phyloP scores from a whole-genome alignment of 2,329 filamentous ascomycete genomes.

The Nemania serpens region DNA sequence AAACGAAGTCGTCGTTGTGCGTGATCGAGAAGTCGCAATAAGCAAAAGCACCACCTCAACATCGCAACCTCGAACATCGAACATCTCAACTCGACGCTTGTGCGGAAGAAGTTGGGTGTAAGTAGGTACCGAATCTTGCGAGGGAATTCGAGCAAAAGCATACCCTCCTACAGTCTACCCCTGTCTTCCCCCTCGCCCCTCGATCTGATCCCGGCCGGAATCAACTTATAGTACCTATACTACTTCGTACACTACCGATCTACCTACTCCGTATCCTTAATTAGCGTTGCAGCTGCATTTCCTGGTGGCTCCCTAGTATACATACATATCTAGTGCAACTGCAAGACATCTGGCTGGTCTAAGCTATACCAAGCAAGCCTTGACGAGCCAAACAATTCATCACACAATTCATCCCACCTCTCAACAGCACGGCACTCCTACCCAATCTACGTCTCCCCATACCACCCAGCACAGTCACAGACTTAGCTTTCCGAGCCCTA shows the following conservation, averaged over 20 bases:
- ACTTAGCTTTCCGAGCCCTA: constrained; percentile 20
- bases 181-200: constrained; percentile 31
- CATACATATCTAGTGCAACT: constrained; percentile 22
- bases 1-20: background rate
- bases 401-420: constrained; percentile 29
- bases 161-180: too few species aligned
- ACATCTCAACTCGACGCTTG: too few species aligned
- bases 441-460: background rate
- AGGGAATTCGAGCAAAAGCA: constrained; percentile 15
- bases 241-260: constrained; percentile 24
- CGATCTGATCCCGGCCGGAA: constrained; percentile 35
- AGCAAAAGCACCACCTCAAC: background rate
- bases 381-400: constrained; percentile 19
- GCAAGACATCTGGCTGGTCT: background rate
- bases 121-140: background rate
- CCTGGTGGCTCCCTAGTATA: background rate
- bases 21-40: background rate
- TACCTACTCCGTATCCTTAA: constrained; percentile 35
- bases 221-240: constrained; percentile 38
- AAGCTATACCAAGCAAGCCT: constrained; percentile 15
- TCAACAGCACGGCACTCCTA: background rate
- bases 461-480: constrained; percentile 30
- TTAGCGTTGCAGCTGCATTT: constrained; percentile 29
- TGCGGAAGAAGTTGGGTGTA: too few species aligned
- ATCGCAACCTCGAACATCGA: too few species aligned